Evolutionary conservation across 176 grass and related monocot genomes (phyloP).

Genomic region (Avena sativa): DNA sequence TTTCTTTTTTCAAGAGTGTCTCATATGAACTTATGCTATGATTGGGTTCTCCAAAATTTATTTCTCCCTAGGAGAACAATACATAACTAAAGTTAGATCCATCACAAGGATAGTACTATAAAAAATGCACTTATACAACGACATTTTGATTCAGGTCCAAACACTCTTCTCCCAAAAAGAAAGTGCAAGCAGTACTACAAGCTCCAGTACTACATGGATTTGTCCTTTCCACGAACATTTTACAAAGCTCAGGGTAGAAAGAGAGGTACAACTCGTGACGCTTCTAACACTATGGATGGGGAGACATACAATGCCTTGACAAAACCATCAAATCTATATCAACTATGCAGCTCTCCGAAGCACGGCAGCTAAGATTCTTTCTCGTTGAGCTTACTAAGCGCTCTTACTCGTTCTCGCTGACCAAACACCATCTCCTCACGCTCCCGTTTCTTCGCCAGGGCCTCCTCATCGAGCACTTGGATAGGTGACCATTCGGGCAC

Average conservation of each 20-base stretch:
- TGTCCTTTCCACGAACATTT: background rate
- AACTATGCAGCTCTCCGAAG: background rate
- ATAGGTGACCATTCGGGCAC: constrained; percentile 85
- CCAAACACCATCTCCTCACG: constrained; percentile 34
- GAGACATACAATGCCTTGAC: background rate
- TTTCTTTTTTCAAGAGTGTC: background rate
- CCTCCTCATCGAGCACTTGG: constrained; percentile 88
- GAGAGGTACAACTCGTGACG: background rate
- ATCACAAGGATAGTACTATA: background rate
- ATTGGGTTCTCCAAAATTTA: background rate
- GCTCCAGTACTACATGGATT: background rate
- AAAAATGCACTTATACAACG: background rate
- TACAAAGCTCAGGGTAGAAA: background rate
- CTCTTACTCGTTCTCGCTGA: constrained; percentile 7
- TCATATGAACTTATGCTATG: background rate
- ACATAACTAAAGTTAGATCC: background rate
- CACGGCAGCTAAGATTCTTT: constrained; percentile 46
- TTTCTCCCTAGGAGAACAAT: background rate
- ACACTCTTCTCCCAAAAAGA: background rate
- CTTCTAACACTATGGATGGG: constrained; percentile 12
- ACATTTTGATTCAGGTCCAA: background rate
- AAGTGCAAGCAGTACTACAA: background rate
- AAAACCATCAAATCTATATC: constrained; percentile 16
- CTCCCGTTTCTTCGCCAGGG: constrained; percentile 36
- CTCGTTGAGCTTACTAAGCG: constrained; percentile 32